Base-by-base conservation (phyloP, 2,329 filamentous ascomycete genomes). In the Claviceps purpurea region DNA sequence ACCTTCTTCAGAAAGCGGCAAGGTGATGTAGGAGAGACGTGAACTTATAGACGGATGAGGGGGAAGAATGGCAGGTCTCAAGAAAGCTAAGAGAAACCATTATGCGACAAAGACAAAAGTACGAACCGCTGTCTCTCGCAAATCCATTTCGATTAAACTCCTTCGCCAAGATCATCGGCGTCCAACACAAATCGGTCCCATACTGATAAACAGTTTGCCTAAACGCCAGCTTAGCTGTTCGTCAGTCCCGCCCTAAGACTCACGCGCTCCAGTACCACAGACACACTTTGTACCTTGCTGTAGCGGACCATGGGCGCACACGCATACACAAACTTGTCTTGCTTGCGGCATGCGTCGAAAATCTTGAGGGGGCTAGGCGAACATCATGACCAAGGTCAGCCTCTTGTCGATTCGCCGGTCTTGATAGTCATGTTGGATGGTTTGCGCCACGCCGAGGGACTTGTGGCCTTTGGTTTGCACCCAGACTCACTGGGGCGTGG, bases 251-350 rank as follows among this genome's bases (percentile, higher is more conserved):
- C 8, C n/a, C 30, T 34, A 34, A 34, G 30, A 34, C 30, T 34
- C 30, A 34, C 30, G 30, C 30, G 30, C 30, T 34, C 8, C 30
- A 34, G 10, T 34, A 34, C 30, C 30, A 34, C 30, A 34, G 30
- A 34, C 30, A 34, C 30, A 34, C 30, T 22, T 22, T 60, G 55
- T 63, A 68, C 74, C 67, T 81, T 81, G 65, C 77, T 77, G 61
- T 81, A 84, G 55, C 81, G 72, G 51, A 85, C 81, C 81, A 85
- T 85, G n/a, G 81, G 81, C 14, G 81, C 81, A 46, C 74, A 79
- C 20, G 80, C 73, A 58, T 78, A 77, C 6, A 84, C 57, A 46
- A 80, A 76, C 54, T 75, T 71, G 38, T 73, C 69, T 56, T 79
- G 69, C 47, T 67, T 66, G 60, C 71, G 75, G 5, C 76, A 73